A percentile compares a stretch with the other conserved stretches of the same genome.
These are phyloP conservation scores for Microsporum ferrugineum DNA, from an alignment of 2,329 filamentous ascomycete genomes.

Conservation along the genomic window DNA sequence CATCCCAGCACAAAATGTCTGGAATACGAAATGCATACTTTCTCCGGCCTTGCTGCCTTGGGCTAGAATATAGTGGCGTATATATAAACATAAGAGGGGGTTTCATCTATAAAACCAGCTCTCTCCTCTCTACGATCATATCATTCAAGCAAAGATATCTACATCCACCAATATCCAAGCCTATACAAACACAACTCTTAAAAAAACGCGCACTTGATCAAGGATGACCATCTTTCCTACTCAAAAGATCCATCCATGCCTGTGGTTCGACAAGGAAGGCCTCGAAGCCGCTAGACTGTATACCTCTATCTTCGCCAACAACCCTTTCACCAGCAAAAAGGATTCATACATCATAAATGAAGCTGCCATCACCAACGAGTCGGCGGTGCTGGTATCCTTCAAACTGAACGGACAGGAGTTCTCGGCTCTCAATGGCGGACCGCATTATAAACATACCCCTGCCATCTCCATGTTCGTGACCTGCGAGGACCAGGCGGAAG, in stretches of 20 bases:
- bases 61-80: background rate
- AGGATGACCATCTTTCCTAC: background rate
- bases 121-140: background rate
- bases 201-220: background rate
- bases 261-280: conserved; percentile 19
- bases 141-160: background rate
- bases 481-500: conserved; percentile 37
- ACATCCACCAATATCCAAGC: background rate
- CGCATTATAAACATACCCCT: conserved; percentile 30
- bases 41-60: background rate
- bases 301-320: conserved; percentile 15
- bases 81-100: background rate
- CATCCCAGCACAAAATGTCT: background rate
- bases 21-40: background rate
- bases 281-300: conserved; percentile 19
- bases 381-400: conserved; percentile 28
- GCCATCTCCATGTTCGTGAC: conserved; percentile 37
- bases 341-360: background rate
- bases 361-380: conserved; percentile 21
- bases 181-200: background rate
- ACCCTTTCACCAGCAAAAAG: background rate
- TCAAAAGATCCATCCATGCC: conserved; percentile 16
- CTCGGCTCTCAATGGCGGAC: conserved; percentile 37
- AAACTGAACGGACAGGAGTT: conserved; percentile 32
- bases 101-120: background rate